These are phyloP conservation scores for Monilinia laxa DNA, from an alignment of 2,329 filamentous ascomycete species.

Conservation along the genomic window DNA sequence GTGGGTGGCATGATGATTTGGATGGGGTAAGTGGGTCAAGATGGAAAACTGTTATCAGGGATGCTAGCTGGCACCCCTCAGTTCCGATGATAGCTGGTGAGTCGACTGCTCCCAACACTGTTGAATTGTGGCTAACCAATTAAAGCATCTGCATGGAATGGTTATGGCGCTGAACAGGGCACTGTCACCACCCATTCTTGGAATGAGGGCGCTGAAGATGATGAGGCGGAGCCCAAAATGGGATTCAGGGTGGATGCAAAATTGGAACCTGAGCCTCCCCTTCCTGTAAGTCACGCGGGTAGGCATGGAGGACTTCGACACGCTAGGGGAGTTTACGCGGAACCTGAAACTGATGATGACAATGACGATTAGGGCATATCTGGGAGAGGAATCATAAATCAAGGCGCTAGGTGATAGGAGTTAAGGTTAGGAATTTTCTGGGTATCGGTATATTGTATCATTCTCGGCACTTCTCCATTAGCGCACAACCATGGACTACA, in stretches of 20 bases:
- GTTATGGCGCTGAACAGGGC: constrained; percentile 62
- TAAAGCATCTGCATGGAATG: constrained; percentile 67
- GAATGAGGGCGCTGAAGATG: constrained; percentile 59
- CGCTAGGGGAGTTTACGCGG: background rate
- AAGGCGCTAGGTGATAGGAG: no score
- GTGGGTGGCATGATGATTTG: constrained; percentile 30
- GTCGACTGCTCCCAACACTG: background rate
- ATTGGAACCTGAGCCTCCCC: constrained; percentile 41
- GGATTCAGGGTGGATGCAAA: constrained; percentile 44
- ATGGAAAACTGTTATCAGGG: constrained; percentile 69
- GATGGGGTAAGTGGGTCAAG: constrained; percentile 29
- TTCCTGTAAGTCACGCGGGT: constrained; percentile 20
- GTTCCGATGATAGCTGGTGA: constrained; percentile 59
- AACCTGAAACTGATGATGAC: background rate
- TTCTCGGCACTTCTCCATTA: background rate
- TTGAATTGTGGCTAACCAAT: constrained; percentile 24
- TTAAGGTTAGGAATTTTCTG: background rate
- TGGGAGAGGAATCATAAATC: background rate
- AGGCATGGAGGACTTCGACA: background rate
- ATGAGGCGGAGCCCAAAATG: constrained; percentile 56
- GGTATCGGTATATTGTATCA: background rate
- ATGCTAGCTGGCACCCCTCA: constrained; percentile 71
- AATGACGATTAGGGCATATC: background rate
- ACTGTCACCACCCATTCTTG: constrained; percentile 67
- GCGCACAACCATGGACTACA: background rate